phyloP scores from a whole-genome alignment of 495 filamentous ascomycete genomes.

The Aspergillus hancockii region DNA sequence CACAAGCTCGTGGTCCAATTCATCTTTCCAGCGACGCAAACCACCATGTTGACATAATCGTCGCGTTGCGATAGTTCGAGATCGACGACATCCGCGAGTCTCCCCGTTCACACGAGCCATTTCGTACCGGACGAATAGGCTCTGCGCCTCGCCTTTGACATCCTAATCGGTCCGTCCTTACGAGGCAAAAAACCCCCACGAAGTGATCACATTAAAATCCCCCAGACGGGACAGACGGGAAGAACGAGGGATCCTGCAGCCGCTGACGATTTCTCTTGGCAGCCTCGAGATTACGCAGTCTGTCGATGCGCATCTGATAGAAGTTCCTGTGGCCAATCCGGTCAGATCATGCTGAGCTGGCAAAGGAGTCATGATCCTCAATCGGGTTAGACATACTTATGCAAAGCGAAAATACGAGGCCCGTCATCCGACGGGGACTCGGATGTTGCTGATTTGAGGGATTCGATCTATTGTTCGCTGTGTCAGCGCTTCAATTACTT shows the following conservation, averaged over 20 bases:
- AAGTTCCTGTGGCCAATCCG: slow-evolving; percentile 60
- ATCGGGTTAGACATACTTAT: slow-evolving; percentile 61
- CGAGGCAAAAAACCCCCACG: not conserved
- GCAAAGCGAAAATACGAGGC: slow-evolving; percentile 81
- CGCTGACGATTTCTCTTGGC: slow-evolving; percentile 81
- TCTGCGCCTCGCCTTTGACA: not conserved
- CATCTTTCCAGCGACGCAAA: not conserved
- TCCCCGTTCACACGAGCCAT: not conserved
- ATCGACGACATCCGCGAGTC: not conserved
- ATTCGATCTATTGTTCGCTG: slow-evolving; percentile 33
- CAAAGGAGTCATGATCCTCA: slow-evolving; percentile 3
- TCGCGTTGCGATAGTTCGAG: not conserved
- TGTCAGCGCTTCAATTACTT: not conserved
- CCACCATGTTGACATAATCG: not conserved
- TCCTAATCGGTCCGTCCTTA: slow-evolving; percentile 1
- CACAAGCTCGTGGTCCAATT: not conserved
- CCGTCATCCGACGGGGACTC: slow-evolving; percentile 39
- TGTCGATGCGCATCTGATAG: slow-evolving; percentile 80
- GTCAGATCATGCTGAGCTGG: slow-evolving; percentile 12
- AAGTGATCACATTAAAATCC: slow-evolving; percentile 42
- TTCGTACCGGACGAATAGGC: not conserved
- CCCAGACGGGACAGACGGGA: slow-evolving; percentile 79
- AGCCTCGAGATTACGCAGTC: slow-evolving; percentile 74
- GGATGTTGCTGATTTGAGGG: slow-evolving; percentile 31
- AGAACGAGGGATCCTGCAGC: slow-evolving; percentile 72